Evolutionary conservation across 2,329 filamentous ascomycete genomes (phyloP).

Genomic region (Phialophora tarda): DNA sequence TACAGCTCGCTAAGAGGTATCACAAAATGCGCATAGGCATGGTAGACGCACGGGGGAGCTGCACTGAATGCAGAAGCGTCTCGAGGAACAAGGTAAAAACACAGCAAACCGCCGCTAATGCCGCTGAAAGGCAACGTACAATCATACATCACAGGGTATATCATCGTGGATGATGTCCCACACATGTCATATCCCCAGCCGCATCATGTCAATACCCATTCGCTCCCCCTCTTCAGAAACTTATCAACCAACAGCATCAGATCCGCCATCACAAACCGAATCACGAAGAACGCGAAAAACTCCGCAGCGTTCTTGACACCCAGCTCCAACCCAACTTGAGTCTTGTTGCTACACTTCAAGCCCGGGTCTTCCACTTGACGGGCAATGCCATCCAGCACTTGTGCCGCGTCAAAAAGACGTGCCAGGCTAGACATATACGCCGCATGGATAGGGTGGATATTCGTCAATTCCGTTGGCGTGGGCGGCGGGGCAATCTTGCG

Average conservation of each 20-base stretch:
- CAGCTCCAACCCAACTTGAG: slow-evolving; percentile 92
- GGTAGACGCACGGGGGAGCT: background rate
- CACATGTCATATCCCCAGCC: slow-evolving; percentile 3
- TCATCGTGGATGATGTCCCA: slow-evolving; percentile 1
- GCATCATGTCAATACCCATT: slow-evolving; percentile 76
- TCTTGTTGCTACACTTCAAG: slow-evolving; percentile 86
- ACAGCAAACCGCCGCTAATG: slow-evolving; percentile 13
- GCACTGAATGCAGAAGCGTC: background rate
- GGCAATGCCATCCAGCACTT: slow-evolving; percentile 89
- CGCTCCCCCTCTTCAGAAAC: slow-evolving; percentile 92
- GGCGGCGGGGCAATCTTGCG: slow-evolving; percentile 52
- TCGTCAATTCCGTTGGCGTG: slow-evolving; percentile 77
- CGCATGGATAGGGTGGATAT: slow-evolving; percentile 59
- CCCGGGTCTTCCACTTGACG: slow-evolving; percentile 95
- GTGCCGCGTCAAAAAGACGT: slow-evolving; percentile 88
- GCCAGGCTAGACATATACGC: slow-evolving; percentile 92
- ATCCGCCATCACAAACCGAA: slow-evolving; percentile 90
- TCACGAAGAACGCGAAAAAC: slow-evolving; percentile 97
- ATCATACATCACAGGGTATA: slow-evolving; percentile 14
- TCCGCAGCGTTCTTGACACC: slow-evolving; percentile 92
- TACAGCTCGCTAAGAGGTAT: slow-evolving; percentile 16
- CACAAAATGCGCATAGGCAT: slow-evolving; percentile 9
- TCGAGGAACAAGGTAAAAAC: slow-evolving; percentile 1
- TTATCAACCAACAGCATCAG: slow-evolving; percentile 87
- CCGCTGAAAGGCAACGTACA: slow-evolving; percentile 23